A percentile compares a stretch with the other conserved stretches of the same genome.
These are phyloP conservation scores for Wakefieldia striispora DNA, from an alignment of 768 basidiomycete species.

Conservation along the genomic window DNA sequence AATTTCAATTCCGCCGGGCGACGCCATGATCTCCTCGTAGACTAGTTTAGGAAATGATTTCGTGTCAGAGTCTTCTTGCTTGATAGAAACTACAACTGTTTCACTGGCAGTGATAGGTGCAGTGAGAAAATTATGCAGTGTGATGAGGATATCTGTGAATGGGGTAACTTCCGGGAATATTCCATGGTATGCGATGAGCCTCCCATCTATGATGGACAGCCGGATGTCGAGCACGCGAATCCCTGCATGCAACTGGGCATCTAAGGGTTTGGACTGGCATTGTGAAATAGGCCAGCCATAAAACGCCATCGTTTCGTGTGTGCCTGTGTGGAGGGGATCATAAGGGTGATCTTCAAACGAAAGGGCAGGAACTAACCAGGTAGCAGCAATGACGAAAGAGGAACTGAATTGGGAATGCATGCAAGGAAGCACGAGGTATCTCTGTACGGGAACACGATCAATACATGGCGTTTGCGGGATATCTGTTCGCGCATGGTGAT, in stretches of 20 bases:
- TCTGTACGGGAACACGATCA: conserved; percentile 62
- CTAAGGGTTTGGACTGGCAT: conserved; percentile 70
- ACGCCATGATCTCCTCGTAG: conserved; percentile 56
- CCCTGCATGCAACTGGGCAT: conserved; percentile 68
- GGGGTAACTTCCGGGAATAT: conserved; percentile 66
- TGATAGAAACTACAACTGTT: conserved; percentile 83
- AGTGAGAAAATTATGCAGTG: conserved; percentile 63
- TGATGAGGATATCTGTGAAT: conserved; percentile 63
- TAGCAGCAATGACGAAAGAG: conserved; percentile 72
- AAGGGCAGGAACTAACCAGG: conserved; percentile 59
- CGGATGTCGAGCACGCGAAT: conserved; percentile 83
- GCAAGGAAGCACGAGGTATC: conserved; percentile 56
- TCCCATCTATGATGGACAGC: conserved; percentile 59
- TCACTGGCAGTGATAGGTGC: conserved; percentile 57
- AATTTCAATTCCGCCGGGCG: conserved; percentile 52
- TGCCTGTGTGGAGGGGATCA: conserved; percentile 3
- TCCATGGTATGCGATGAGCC: conserved; percentile 80
- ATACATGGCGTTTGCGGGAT: conserved; percentile 39
- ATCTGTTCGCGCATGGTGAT: conserved; percentile 35
- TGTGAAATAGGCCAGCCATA: conserved; percentile 86
- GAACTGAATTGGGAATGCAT: conserved; percentile 61
- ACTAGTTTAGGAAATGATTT: conserved; percentile 63
- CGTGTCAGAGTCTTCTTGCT: conserved; percentile 73
- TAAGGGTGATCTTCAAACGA: conserved; percentile 19
- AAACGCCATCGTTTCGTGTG: conserved; percentile 56